phyloP scores from a whole-genome alignment of 2,329 filamentous ascomycete species.

The Penicillium sp. region DNA sequence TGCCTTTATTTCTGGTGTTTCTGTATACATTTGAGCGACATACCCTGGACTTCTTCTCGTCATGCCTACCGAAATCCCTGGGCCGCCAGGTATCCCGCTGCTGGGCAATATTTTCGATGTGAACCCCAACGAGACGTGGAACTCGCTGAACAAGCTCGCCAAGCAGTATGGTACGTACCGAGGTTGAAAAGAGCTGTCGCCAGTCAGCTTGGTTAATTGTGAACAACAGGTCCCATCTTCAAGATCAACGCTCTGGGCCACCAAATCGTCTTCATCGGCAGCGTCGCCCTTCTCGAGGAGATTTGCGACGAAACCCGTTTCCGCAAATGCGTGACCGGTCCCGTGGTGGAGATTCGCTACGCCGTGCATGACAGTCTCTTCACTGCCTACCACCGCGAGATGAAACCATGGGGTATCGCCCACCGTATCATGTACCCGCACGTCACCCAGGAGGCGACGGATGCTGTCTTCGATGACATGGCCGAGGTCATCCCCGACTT shows the following conservation, averaged over 20 bases:
- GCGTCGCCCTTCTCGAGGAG: constrained; percentile 62
- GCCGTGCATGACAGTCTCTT: constrained; percentile 69
- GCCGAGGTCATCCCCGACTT: constrained; percentile 51
- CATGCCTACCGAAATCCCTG: constrained; percentile 54
- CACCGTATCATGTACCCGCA: constrained; percentile 49
- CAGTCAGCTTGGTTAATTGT: neutral
- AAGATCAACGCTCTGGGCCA: constrained; percentile 53
- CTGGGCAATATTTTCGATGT: constrained; percentile 57
- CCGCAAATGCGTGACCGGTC: constrained; percentile 52
- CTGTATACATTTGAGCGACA: constrained; percentile 15
- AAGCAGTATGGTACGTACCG: constrained; percentile 49
- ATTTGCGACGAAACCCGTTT: constrained; percentile 68
- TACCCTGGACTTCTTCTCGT: constrained; percentile 2
- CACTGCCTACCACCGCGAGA: constrained; percentile 53
- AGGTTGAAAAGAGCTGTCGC: neutral
- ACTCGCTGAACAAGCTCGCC: constrained; percentile 52
- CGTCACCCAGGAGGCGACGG: constrained; percentile 45
- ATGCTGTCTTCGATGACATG: constrained; percentile 50
- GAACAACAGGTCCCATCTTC: constrained; percentile 58
- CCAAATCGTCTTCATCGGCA: constrained; percentile 55
- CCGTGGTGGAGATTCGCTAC: constrained; percentile 59
- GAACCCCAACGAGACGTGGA: constrained; percentile 53
- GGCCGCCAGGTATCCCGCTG: constrained; percentile 53
- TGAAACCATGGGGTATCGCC: constrained; percentile 65
- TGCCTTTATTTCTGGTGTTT: neutral